A percentile compares a stretch with the other conserved stretches of the same genome.
Evolutionary conservation across 2,329 filamentous ascomycete genomes (phyloP).

Genomic region (Ilyonectria mors-panacis): DNA sequence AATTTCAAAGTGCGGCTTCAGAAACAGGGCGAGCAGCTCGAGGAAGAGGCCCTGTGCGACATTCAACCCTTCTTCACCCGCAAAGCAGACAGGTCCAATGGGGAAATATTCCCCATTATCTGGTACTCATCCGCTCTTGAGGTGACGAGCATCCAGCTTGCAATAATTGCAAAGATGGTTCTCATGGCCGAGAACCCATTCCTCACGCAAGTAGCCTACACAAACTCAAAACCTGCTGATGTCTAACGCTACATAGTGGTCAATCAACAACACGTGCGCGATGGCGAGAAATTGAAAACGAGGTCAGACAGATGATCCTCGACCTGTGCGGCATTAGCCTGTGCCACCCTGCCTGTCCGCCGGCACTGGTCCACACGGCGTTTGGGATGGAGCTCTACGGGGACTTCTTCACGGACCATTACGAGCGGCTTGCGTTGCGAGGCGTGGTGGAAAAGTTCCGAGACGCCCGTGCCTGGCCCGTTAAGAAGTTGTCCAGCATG

Average conservation of each 20-base stretch:
- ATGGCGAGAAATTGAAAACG: constrained; percentile 56
- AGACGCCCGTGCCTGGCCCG: constrained; percentile 59
- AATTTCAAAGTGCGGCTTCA: constrained; percentile 50
- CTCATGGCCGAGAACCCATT: constrained; percentile 58
- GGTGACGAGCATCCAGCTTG: constrained; percentile 58
- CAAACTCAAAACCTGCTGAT: not conserved
- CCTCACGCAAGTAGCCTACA: constrained; percentile 48
- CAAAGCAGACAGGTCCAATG: constrained; percentile 53
- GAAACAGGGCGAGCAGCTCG: constrained; percentile 54
- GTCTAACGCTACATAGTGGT: constrained; percentile 40
- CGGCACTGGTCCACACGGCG: constrained; percentile 56
- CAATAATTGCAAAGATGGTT: constrained; percentile 57
- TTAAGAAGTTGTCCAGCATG: constrained; percentile 55
- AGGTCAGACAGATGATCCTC: constrained; percentile 55
- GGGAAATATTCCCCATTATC: constrained; percentile 58
- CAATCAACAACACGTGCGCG: constrained; percentile 47
- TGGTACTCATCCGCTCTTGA: constrained; percentile 59
- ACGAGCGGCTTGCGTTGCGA: constrained; percentile 55
- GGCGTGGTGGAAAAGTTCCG: constrained; percentile 62
- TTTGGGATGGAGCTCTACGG: constrained; percentile 60
- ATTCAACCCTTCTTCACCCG: constrained; percentile 55
- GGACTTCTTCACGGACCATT: constrained; percentile 59
- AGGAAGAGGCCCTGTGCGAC: constrained; percentile 50
- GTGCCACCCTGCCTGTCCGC: constrained; percentile 56
- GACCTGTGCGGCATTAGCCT: constrained; percentile 59